Conservation (phyloP, 768 basidiomycete genomes). For the Mycena pura region DNA sequence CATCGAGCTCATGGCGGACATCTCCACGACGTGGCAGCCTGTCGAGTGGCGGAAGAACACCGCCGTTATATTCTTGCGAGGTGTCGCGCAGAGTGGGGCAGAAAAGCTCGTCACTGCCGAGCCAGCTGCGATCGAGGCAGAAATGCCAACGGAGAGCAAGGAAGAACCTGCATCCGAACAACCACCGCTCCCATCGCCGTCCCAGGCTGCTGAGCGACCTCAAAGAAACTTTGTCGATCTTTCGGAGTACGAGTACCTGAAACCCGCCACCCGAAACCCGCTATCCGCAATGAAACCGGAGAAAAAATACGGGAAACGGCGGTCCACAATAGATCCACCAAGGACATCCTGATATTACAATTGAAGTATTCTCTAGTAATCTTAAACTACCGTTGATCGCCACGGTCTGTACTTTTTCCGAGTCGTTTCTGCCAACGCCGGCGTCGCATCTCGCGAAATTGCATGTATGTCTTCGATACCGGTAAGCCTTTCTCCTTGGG, state of each 20-base stretch:
- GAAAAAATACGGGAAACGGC: conserved; percentile 6
- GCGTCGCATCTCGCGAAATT: background rate
- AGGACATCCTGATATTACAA: background rate
- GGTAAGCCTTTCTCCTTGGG: conserved; percentile 19
- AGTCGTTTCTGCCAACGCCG: background rate
- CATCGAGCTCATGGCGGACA: conserved; percentile 49
- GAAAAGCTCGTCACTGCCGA: too few species aligned
- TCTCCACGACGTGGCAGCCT: conserved; percentile 60
- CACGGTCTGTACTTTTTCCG: background rate
- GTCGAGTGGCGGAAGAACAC: conserved; percentile 45
- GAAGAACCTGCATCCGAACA: background rate
- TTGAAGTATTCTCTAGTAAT: background rate
- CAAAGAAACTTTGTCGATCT: conserved; percentile 13
- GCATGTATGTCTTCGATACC: conserved; percentile 3
- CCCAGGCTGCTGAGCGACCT: background rate
- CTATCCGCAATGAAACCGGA: background rate
- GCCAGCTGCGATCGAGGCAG: conserved; percentile 19
- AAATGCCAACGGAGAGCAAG: conserved; percentile 16
- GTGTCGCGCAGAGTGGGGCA: too few species aligned
- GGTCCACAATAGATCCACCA: background rate
- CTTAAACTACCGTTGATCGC: background rate
- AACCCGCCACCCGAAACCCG: conserved; percentile 6
- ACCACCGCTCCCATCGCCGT: background rate
- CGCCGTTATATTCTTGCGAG: conserved; percentile 54
- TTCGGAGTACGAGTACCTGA: background rate